These are phyloP conservation scores for Rubroboletus pulcherrimus DNA, from an alignment of 768 basidiomycete species.

Conservation along the genomic window DNA sequence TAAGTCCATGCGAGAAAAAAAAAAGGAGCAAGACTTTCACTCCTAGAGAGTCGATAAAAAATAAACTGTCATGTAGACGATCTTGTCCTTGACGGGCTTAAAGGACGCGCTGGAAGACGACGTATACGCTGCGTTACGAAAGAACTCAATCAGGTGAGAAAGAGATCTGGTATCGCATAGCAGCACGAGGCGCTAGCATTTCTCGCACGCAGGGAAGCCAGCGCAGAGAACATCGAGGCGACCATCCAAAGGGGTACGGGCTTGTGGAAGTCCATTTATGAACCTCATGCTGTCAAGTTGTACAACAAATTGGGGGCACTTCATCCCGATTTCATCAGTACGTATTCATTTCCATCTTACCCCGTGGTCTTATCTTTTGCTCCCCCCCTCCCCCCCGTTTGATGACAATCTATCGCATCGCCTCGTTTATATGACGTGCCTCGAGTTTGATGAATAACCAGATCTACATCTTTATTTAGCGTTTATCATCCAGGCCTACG, in stretches of 20 bases:
- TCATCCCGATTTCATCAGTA: slow-evolving; percentile 93
- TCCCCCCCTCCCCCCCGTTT: slow-evolving; percentile 9
- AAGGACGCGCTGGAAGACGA: slow-evolving; percentile 77
- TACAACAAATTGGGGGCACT: slow-evolving; percentile 81
- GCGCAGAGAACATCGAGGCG: slow-evolving; percentile 61
- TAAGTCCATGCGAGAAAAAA: slow-evolving; percentile 35
- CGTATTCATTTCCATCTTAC: slow-evolving; percentile 39
- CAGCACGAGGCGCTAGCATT: slow-evolving; percentile 25
- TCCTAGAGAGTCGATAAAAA: slow-evolving; percentile 4
- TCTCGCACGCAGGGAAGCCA: slow-evolving; percentile 47
- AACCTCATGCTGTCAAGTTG: slow-evolving; percentile 86
- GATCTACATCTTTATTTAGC: slow-evolving; percentile 42
- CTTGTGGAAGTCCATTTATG: slow-evolving; percentile 86
- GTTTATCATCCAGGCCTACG: slow-evolving; percentile 86
- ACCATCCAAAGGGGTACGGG: slow-evolving; percentile 63
- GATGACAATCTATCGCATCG: slow-evolving; percentile 29
- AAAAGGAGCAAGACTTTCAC: background rate
- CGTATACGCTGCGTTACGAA: slow-evolving; percentile 69
- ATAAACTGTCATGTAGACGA: slow-evolving; percentile 49
- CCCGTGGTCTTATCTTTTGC: slow-evolving; percentile 34
- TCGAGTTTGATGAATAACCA: slow-evolving; percentile 30
- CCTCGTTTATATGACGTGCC: slow-evolving; percentile 31
- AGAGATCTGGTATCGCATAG: slow-evolving; percentile 11
- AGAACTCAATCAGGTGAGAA: slow-evolving; percentile 59
- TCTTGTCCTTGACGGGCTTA: slow-evolving; percentile 75